Evolutionary conservation across 805 yeast genomes (phyloP).

Genomic region (Kregervanrija pseudodelftensis): DNA sequence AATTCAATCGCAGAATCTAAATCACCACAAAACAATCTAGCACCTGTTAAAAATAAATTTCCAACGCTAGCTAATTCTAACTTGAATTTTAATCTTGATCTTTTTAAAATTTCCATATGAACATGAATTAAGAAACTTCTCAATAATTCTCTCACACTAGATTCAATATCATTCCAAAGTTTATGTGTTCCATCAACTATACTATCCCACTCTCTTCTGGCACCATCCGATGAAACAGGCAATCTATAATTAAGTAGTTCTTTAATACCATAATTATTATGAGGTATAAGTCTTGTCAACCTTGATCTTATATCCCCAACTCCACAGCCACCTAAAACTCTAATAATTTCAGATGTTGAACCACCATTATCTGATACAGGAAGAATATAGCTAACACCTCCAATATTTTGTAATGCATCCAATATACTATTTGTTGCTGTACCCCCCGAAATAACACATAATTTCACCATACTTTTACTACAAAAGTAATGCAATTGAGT

Average conservation of each 20-base stretch:
- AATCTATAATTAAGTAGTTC: constrained; percentile 43
- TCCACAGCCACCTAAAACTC: constrained; percentile 92
- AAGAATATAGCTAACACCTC: constrained; percentile 49
- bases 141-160: constrained; percentile 61
- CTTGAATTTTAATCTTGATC: constrained; percentile 59
- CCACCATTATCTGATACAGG: constrained; percentile 95
- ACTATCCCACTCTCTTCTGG: constrained; percentile 66
- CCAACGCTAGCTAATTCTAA: constrained; percentile 81
- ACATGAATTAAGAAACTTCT: constrained; percentile 74
- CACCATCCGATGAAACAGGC: constrained; percentile 38
- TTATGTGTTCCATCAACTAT: constrained; percentile 75
- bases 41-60: constrained; percentile 75
- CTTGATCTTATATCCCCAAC: constrained; percentile 88
- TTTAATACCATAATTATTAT: constrained; percentile 31
- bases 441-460: constrained; percentile 62
- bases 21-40: constrained; percentile 74
- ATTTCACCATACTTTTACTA: constrained; percentile 15
- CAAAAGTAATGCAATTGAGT: not conserved
- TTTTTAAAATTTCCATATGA: constrained; percentile 67
- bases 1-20: constrained; percentile 79
- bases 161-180: constrained; percentile 56
- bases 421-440: constrained; percentile 82
- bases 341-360: constrained; percentile 78
- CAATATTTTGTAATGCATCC: constrained; percentile 39
- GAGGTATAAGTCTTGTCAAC: constrained; percentile 65